Evolutionary conservation across 2,329 filamentous ascomycete genomes (phyloP), one percentile per base, ranked within the genome.

Genomic region (Penicillium sp.): DNA sequence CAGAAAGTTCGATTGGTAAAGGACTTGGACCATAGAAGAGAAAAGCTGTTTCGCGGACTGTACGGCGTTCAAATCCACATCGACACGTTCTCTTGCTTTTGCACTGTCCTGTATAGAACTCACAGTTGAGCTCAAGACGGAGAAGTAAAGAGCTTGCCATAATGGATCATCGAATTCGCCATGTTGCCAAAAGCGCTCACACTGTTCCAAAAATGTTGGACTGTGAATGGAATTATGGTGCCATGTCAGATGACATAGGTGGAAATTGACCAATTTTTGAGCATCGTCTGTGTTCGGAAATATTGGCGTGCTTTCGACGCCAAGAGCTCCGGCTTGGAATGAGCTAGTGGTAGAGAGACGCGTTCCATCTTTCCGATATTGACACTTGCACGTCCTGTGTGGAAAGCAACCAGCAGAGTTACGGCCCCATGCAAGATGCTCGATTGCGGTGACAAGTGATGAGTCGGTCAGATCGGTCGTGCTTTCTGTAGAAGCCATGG

Each of bases 341-440:
- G 45, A 48, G 7, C 54, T 48, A 22, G 48, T 56, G 16, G 54
- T 55, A n/a, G 58, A 55, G 38, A 62, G 43, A 0, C 56, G 54
- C 5, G 52, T 44, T 9, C 48, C 55, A 38, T 65, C 52, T 51
- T 64, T 55, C 45, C 59, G 57, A 48, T 66, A 66, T 18, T 64
- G 60, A 22, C 64, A 67, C 22, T 60, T 57, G 45, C 72, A 72
- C 14, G 62, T 58, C 11, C 67, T 61, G 45, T 74, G 71, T 2
- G 71, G 71, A 44, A 66, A 74, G 50, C 71, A 74, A 5, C 63
- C 59, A 5, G 66, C 65, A 13, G 63, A 67, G 44, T 72, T 70
- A 41, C 72, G 66, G n/a, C 70, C 70, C 72, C 72, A 75, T 2
- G 71, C 71, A 14, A 74, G 63, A 56, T 72, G 67, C 56, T 75